Conservation (phyloP, 2,329 filamentous ascomycete genomes). For the Fusarium nelsonii region DNA sequence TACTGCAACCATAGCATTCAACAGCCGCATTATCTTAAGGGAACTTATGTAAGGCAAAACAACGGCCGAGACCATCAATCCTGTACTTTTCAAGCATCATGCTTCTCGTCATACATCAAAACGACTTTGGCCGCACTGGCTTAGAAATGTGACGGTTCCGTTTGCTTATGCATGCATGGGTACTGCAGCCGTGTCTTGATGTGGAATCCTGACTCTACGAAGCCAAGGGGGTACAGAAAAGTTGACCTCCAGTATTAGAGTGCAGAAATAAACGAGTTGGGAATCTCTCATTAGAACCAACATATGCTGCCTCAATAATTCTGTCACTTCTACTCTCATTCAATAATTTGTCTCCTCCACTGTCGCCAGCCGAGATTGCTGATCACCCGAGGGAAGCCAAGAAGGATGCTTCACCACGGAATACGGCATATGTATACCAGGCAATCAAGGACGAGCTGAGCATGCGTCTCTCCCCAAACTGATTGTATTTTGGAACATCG, state of each 20-base stretch:
- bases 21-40: not conserved
- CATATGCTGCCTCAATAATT: not conserved
- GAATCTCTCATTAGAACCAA: not conserved
- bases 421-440: not conserved
- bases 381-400: not conserved
- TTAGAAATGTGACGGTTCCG: conserved; percentile 28
- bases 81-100: not conserved
- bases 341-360: not conserved
- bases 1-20: not conserved
- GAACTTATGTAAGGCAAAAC: not conserved
- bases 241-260: not conserved
- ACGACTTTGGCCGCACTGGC: conserved; percentile 8
- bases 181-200: conserved; percentile 28
- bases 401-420: conserved; percentile 3
- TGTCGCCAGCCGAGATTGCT: not conserved
- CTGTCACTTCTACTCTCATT: not conserved
- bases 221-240: not conserved
- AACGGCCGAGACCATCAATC: conserved; percentile 1
- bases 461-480: conserved; percentile 1
- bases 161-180: conserved; percentile 27
- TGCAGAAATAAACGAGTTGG: not conserved
- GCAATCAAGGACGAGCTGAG: conserved; percentile 1
- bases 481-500: not conserved
- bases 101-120: conserved; percentile 18
- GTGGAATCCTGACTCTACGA: not conserved